phyloP scores from a whole-genome alignment of 495 filamentous ascomycete genomes.

The Aspergillus bertholletiae region DNA sequence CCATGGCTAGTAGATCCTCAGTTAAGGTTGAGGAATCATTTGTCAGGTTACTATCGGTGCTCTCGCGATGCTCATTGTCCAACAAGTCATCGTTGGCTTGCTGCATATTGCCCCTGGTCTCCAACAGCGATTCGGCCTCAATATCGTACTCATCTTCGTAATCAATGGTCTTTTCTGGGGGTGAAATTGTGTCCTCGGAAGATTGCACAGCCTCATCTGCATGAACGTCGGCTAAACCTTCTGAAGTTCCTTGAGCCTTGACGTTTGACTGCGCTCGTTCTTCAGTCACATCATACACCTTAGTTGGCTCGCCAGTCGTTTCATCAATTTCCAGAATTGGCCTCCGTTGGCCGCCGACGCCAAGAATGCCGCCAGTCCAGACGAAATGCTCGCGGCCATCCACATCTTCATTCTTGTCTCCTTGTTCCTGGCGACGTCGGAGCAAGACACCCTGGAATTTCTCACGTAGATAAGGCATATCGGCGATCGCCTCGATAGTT shows the following conservation, averaged over 20 bases:
- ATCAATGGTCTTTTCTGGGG: conserved; percentile 9
- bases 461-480: conserved; percentile 50
- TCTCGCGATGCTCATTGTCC: conserved; percentile 8
- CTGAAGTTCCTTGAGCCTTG: neutral
- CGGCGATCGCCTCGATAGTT: conserved; percentile 48
- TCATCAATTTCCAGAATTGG: neutral
- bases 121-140: conserved; percentile 18
- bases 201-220: neutral
- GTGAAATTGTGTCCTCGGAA: neutral
- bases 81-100: conserved; percentile 14
- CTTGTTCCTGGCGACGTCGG: conserved; percentile 19
- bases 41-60: neutral
- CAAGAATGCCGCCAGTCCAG: conserved; percentile 31
- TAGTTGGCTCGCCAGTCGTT: neutral
- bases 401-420: conserved; percentile 3
- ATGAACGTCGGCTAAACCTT: neutral
- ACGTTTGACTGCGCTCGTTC: neutral
- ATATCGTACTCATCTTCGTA: conserved; percentile 24
- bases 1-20: neutral
- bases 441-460: conserved; percentile 38
- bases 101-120: conserved; percentile 3
- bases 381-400: conserved; percentile 15
- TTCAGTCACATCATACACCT: neutral
- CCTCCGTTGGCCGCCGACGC: conserved; percentile 19
- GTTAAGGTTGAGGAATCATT: neutral